Conservation (phyloP, 345 rosid species). For the Syzygium jambos region DNA sequence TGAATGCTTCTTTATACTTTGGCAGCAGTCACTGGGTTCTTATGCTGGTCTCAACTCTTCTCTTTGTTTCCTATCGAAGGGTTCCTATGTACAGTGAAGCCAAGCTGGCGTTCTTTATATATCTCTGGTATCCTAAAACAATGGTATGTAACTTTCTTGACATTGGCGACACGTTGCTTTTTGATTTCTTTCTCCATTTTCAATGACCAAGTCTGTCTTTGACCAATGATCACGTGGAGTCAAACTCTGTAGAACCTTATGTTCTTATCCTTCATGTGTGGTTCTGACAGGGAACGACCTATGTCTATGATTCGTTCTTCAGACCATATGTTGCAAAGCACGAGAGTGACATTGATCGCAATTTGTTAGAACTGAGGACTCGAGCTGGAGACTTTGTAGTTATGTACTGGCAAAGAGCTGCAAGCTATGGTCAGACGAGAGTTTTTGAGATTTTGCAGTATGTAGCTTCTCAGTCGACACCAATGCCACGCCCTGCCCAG, state of each 20-base stretch:
- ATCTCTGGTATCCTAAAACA: constrained; percentile 67
- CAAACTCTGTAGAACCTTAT: not conserved
- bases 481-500: constrained; percentile 39
- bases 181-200: not conserved
- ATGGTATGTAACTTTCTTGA: constrained; percentile 16
- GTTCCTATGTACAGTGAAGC: constrained; percentile 69
- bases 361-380: constrained; percentile 44
- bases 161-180: not conserved
- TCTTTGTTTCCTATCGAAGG: constrained; percentile 23
- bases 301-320: constrained; percentile 58
- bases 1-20: not conserved
- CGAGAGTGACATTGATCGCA: constrained; percentile 58
- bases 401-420: constrained; percentile 48
- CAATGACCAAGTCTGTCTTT: not conserved
- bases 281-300: constrained; percentile 46
- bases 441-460: constrained; percentile 42
- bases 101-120: constrained; percentile 52
- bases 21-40: not conserved
- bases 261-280: not conserved
- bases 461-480: constrained; percentile 39
- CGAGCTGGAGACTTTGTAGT: constrained; percentile 44
- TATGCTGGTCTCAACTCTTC: not conserved
- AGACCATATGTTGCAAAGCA: constrained; percentile 50
- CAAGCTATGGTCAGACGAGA: constrained; percentile 43
- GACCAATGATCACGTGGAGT: not conserved